Evolutionary conservation across 805 yeast genomes (phyloP).

Genomic region (Ogataea populi-albae): DNA sequence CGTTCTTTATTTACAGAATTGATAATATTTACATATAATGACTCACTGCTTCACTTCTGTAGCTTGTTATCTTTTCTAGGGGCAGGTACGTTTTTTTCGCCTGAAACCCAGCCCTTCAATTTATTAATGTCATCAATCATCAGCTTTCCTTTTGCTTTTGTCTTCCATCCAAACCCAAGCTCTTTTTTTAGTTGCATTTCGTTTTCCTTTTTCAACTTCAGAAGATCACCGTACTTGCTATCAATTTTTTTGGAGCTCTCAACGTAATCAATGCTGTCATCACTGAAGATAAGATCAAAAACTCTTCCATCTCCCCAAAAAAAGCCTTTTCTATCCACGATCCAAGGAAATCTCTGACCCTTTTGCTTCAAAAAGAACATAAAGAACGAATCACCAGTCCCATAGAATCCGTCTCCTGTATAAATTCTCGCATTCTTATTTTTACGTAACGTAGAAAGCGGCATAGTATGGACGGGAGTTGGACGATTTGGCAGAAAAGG

Average conservation of each 20-base stretch:
- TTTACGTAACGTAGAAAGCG: conserved; percentile 52
- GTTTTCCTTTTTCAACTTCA: conserved; percentile 43
- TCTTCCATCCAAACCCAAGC: conserved; percentile 60
- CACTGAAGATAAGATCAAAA: conserved; percentile 77
- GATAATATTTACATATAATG: no score
- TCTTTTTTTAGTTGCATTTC: conserved; percentile 49
- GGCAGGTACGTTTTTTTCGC: not conserved
- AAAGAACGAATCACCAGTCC: conserved; percentile 74
- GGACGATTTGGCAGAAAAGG: conserved; percentile 74
- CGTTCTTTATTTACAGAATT: no score
- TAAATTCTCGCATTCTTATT: conserved; percentile 66
- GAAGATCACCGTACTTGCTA: conserved; percentile 29
- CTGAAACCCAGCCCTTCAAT: conserved; percentile 20
- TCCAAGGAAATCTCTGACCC: conserved; percentile 58
- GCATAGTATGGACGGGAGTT: conserved; percentile 70
- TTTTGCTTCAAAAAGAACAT: conserved; percentile 68
- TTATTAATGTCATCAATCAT: conserved; percentile 42
- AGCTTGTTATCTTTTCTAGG: not conserved
- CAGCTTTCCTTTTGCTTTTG: conserved; percentile 45
- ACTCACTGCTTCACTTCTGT: no score
- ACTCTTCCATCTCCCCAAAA: conserved; percentile 93
- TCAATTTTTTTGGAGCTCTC: conserved; percentile 45
- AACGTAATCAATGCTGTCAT: conserved; percentile 72
- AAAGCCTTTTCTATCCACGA: conserved; percentile 81
- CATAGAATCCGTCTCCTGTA: conserved; percentile 87